A percentile compares a stretch with the other conserved stretches of the same genome.
phyloP scores from a whole-genome alignment of 257 asterid species.

The Solanum neorickii region DNA sequence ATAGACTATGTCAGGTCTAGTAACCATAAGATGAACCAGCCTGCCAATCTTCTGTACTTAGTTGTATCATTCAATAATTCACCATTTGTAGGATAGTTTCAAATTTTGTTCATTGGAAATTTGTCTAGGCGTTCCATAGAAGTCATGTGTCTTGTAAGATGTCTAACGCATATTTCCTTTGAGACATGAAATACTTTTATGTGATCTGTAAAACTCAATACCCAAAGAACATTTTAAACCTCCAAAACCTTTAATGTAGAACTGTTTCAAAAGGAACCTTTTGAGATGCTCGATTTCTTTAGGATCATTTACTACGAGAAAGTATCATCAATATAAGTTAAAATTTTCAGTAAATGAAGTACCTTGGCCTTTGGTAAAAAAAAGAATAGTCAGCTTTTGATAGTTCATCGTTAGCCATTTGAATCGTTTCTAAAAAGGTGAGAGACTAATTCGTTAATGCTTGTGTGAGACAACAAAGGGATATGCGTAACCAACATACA shows the following conservation, averaged over 20 bases:
- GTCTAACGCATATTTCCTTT: background rate
- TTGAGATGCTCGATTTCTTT: background rate
- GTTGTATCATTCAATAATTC: no score
- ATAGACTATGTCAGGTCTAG: no score
- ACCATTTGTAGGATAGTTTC: no score
- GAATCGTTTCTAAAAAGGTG: background rate
- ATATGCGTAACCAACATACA: background rate
- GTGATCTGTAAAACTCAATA: background rate
- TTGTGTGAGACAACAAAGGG: background rate
- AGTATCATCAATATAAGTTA: background rate
- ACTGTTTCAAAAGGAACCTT: background rate
- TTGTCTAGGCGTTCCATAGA: no score
- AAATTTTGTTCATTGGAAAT: no score
- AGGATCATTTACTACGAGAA: background rate
- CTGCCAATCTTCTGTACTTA: no score
- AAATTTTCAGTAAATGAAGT: background rate
- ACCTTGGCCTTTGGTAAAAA: slow-evolving; percentile 1
- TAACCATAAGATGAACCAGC: no score
- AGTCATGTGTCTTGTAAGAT: background rate
- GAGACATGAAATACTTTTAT: background rate
- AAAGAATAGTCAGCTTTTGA: slow-evolving; percentile 3
- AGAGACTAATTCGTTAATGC: background rate
- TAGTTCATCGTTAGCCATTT: background rate
- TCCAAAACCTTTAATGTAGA: background rate
- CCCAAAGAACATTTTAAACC: background rate